Base-by-base conservation (phyloP, 352 stramenopile genomes). In the Pythium aquatile region DNA sequence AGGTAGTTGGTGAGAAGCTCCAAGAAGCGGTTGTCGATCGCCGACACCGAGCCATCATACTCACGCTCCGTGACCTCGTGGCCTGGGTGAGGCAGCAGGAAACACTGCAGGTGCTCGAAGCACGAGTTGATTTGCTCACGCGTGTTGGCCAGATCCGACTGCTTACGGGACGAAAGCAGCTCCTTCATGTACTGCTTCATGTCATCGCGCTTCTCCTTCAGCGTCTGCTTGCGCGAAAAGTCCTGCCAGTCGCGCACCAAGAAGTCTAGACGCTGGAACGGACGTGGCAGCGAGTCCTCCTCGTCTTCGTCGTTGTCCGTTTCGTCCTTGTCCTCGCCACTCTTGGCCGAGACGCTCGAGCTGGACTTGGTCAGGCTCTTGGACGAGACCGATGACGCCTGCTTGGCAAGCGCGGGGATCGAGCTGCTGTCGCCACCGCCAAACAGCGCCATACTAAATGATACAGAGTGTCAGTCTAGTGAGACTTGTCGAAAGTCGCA, bases 211-310 rank as follows among this genome's bases (percentile, higher is more conserved):
- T 96, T 96, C 66, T 96, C 86, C 13, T 85, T 77, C 53, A 97
- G 62, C 63, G 73, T 98, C 82, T 85, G 90, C 72, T 78, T 98
- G 40, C 85, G 77, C n/a, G 82, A 96, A 68, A 98, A 98, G 67
- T 98, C 96, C 73, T 99, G 96, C 96, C 97, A 99, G 81, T 99
- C 97, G 30, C 98, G 92, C 60, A 99, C 96, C 16, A 99, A 76
- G 61, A 99, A 99, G 77, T 99, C 96, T 17, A 99, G 88, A 32
- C 86, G 90, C 79, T 99, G 98, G 81, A 99, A 99, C 28, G 98
- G 98, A 37, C 83, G 77, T 6, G 79, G 77, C 24, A 72, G 46
- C 7, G 49, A 55, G 11, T 78, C 66, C 3, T 75, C 63, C 1
- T 79, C 73, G 24, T 74, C 67, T 0, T 74, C 68, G 11, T 74